A percentile compares a stretch with the other conserved stretches of the same genome.
These are phyloP conservation scores for Cryphonectria carpinicola DNA, from an alignment of 2,329 filamentous ascomycete genomes.

Conservation along the genomic window DNA sequence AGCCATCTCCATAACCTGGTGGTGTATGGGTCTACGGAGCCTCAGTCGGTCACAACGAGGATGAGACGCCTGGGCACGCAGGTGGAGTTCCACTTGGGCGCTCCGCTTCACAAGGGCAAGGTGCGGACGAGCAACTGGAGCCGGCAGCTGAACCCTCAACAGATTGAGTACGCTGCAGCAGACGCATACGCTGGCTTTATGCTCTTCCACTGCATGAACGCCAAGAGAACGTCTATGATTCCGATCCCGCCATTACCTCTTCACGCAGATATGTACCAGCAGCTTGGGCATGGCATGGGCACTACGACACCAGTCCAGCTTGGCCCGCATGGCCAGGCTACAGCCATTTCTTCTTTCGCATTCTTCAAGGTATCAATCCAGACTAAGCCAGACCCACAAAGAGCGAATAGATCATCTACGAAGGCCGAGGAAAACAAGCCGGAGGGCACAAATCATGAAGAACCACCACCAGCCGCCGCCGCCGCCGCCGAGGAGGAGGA, in stretches of 20 bases:
- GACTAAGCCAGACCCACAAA: neutral
- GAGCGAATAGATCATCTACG: too few relatives aligned
- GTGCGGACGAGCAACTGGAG: conserved; percentile 81
- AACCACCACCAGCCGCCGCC: neutral
- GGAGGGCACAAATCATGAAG: neutral
- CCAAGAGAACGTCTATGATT: conserved; percentile 65
- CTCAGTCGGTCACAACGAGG: conserved; percentile 45
- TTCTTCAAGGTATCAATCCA: conserved; percentile 3
- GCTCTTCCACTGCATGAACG: conserved; percentile 73
- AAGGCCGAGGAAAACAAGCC: neutral
- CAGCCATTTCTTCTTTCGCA: neutral
- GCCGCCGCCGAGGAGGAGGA: neutral
- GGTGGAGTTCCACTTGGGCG: conserved; percentile 69
- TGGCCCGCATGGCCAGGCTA: neutral
- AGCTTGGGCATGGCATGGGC: conserved; percentile 54
- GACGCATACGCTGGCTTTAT: conserved; percentile 82
- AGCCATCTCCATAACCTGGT: conserved; percentile 81
- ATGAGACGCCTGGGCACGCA: conserved; percentile 69
- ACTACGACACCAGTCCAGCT: neutral
- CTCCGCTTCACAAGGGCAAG: conserved; percentile 77
- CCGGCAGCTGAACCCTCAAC: conserved; percentile 60
- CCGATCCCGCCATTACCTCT: conserved; percentile 73
- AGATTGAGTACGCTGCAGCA: conserved; percentile 76
- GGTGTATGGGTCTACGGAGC: conserved; percentile 67
- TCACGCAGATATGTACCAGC: conserved; percentile 67